Conservation (phyloP, 495 filamentous ascomycete genomes). For the Emericellopsis terricola region DNA sequence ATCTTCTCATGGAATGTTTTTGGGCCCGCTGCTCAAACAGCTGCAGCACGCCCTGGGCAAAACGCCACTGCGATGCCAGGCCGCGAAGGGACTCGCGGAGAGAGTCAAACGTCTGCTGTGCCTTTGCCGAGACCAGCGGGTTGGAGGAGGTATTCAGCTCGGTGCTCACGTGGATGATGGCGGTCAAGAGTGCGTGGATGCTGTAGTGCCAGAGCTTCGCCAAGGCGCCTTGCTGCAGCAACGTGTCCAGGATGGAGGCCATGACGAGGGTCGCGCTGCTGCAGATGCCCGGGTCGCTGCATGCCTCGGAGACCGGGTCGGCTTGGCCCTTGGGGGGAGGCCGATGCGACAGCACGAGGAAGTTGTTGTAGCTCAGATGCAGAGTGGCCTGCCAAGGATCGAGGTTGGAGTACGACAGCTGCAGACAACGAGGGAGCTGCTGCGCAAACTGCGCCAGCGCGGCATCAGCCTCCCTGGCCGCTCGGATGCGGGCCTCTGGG, state of each 20-base stretch:
- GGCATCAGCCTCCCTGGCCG: constrained; percentile 26
- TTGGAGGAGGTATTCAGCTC: constrained; percentile 33
- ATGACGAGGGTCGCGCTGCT: constrained; percentile 28
- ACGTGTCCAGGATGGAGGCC: constrained; percentile 9
- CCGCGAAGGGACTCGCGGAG: neutral
- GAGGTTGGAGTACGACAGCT: constrained; percentile 19
- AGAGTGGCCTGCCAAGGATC: constrained; percentile 33
- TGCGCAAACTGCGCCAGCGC: constrained; percentile 28
- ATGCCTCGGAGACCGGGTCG: constrained; percentile 25
- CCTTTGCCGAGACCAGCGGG: constrained; percentile 10
- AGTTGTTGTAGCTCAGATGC: constrained; percentile 32
- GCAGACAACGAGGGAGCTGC: constrained; percentile 24
- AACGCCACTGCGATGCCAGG: neutral
- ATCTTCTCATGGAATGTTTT: neutral
- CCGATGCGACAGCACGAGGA: constrained; percentile 31
- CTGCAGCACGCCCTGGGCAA: neutral
- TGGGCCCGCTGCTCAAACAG: neutral
- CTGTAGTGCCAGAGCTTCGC: constrained; percentile 29
- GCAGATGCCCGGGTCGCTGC: constrained; percentile 28
- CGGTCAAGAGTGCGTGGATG: constrained; percentile 28
- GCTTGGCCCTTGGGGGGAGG: constrained; percentile 13
- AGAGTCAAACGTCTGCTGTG: neutral
- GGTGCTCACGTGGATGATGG: constrained; percentile 32
- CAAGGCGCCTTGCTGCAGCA: constrained; percentile 4
- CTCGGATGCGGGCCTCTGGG: constrained; percentile 23